These are phyloP conservation scores for Ceratobasidium theobromae DNA, from an alignment of 1,284 basidiomycete species.

Conservation along the genomic window DNA sequence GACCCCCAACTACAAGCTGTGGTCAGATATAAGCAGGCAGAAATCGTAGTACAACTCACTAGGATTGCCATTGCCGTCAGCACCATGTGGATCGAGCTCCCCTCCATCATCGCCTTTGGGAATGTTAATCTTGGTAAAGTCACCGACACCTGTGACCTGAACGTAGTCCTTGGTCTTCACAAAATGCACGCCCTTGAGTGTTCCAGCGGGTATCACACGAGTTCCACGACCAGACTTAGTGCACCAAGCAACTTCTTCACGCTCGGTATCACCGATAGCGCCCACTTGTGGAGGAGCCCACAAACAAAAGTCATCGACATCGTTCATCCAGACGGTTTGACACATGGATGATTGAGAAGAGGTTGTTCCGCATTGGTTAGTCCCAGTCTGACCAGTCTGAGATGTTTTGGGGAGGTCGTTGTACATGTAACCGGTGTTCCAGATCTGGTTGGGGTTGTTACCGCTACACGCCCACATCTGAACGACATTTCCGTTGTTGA, in stretches of 20 bases:
- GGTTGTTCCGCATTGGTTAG: constrained; percentile 63
- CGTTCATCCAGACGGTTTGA: constrained; percentile 68
- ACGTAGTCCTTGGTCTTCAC: constrained; percentile 53
- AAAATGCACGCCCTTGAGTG: constrained; percentile 72
- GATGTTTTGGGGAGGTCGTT: constrained; percentile 48
- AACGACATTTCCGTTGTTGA: constrained; percentile 7
- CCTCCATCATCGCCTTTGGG: constrained; percentile 64
- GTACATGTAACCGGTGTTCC: constrained; percentile 43
- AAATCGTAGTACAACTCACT: not conserved
- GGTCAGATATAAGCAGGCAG: constrained; percentile 7
- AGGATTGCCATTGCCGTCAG: constrained; percentile 57
- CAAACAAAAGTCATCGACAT: constrained; percentile 60
- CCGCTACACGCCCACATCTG: constrained; percentile 39
- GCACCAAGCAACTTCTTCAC: constrained; percentile 70
- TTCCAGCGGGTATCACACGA: constrained; percentile 72
- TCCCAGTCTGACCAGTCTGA: constrained; percentile 64
- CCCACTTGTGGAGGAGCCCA: constrained; percentile 54
- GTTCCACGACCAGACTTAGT: constrained; percentile 63
- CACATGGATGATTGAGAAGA: constrained; percentile 60
- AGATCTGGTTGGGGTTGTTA: constrained; percentile 16
- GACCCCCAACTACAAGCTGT: constrained; percentile 52
- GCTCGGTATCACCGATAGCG: constrained; percentile 60
- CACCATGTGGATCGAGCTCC: constrained; percentile 63
- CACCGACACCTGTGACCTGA: constrained; percentile 36
- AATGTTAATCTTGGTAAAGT: constrained; percentile 57